Evolutionary conservation across 1,284 basidiomycete species (phyloP).

Genomic region (Ganoderma sinense): DNA sequence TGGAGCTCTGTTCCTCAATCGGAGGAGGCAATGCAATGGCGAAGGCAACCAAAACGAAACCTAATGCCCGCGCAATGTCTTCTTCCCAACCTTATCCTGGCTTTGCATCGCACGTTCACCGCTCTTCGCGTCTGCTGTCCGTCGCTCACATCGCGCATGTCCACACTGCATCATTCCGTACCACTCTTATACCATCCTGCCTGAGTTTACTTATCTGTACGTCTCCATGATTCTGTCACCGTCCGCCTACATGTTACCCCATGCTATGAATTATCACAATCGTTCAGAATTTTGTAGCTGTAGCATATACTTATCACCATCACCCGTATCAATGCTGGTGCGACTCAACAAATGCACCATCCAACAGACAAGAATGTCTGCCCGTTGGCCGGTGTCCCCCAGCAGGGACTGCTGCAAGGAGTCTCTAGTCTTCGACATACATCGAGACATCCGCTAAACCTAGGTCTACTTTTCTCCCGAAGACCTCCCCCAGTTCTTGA

Average conservation of each 20-base stretch:
- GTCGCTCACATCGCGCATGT: background rate
- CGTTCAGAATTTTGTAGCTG: background rate
- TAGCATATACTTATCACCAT: constrained; percentile 2
- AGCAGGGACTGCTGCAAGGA: no score
- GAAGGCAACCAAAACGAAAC: constrained; percentile 1
- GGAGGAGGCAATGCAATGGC: constrained; percentile 54
- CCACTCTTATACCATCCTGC: background rate
- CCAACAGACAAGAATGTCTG: background rate
- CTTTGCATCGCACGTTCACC: background rate
- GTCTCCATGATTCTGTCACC: background rate
- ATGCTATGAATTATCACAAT: background rate
- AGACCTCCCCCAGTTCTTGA: constrained; percentile 59
- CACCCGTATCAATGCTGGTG: background rate
- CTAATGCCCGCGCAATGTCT: constrained; percentile 4
- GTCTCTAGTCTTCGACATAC: constrained; percentile 14
- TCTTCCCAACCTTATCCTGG: background rate
- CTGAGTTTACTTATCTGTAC: background rate
- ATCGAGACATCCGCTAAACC: constrained; percentile 32
- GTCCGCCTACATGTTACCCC: background rate
- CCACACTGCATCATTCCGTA: background rate
- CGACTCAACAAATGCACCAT: background rate
- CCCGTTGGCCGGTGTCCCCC: background rate
- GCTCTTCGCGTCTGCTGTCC: background rate
- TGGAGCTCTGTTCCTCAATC: constrained; percentile 66
- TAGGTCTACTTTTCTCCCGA: constrained; percentile 41